Evolutionary conservation across 2,329 filamentous ascomycete genomes (phyloP).

Genomic region (Aspergillus transmontanensis): DNA sequence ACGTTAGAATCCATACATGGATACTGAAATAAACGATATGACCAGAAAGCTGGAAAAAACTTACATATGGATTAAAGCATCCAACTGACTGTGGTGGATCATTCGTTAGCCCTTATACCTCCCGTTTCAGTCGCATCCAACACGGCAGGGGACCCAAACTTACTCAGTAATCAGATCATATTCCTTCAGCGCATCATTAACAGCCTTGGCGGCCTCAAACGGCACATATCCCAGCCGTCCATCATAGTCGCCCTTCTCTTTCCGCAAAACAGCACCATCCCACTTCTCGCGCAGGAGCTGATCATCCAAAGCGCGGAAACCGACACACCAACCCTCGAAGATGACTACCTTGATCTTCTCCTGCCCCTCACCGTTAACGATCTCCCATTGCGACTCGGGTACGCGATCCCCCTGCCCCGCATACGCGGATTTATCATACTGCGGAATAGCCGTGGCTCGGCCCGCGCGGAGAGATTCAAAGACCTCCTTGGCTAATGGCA

Average conservation of each 20-base stretch:
- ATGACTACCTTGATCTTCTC: constrained; percentile 64
- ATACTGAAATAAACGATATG: background rate
- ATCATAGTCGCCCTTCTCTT: constrained; percentile 54
- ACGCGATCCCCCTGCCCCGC: constrained; percentile 75
- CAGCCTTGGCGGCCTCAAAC: constrained; percentile 58
- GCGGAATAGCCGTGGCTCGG: constrained; percentile 64
- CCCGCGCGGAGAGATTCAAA: constrained; percentile 61
- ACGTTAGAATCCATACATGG: constrained; percentile 2
- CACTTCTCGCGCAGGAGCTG: constrained; percentile 58
- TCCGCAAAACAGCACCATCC: constrained; percentile 46
- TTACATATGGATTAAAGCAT: constrained; percentile 67
- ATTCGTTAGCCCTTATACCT: constrained; percentile 15
- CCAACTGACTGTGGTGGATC: constrained; percentile 48
- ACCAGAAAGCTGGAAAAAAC: constrained; percentile 20
- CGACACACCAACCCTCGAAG: constrained; percentile 90
- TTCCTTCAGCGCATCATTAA: constrained; percentile 60
- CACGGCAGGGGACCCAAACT: background rate
- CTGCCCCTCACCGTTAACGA: constrained; percentile 45
- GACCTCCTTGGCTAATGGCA: constrained; percentile 63
- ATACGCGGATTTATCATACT: constrained; percentile 82
- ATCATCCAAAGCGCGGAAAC: constrained; percentile 69
- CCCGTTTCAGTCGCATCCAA: background rate
- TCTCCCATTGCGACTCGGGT: constrained; percentile 63
- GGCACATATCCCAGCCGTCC: constrained; percentile 57
- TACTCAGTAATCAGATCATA: constrained; percentile 64